phyloP scores from a whole-genome alignment of 768 basidiomycete genomes.

The Suillus cothurnatus region DNA sequence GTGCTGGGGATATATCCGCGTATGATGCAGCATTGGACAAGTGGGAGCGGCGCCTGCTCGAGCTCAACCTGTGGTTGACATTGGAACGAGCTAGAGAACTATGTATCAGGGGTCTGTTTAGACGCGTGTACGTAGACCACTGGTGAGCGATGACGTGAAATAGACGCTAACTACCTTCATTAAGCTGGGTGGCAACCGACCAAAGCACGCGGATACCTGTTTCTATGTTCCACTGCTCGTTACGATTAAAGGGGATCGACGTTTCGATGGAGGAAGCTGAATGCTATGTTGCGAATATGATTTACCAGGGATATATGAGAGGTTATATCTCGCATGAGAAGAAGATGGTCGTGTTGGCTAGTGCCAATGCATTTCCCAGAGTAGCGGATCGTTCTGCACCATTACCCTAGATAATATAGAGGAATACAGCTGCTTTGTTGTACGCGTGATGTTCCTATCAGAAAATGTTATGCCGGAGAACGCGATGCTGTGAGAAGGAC shows the following conservation, averaged over 20 bases:
- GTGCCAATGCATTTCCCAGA: conserved; percentile 78
- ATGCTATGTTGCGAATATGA: conserved; percentile 93
- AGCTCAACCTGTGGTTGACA: conserved; percentile 83
- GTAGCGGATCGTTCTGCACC: conserved; percentile 64
- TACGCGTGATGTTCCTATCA: background rate
- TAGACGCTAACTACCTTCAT: conserved; percentile 1
- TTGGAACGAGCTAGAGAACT: conserved; percentile 88
- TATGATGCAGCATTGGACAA: conserved; percentile 80
- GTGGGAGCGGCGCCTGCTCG: conserved; percentile 75
- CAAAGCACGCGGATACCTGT: conserved; percentile 81
- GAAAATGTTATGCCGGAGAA: background rate
- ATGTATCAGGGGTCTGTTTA: conserved; percentile 81
- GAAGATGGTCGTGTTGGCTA: conserved; percentile 89
- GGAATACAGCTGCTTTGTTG: background rate
- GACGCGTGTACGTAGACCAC: conserved; percentile 62
- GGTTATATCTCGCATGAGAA: conserved; percentile 98
- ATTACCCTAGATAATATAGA: conserved; percentile 21
- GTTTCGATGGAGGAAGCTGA: conserved; percentile 84
- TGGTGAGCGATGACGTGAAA: background rate
- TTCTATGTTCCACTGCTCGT: conserved; percentile 75
- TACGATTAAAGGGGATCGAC: conserved; percentile 69
- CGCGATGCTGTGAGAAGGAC: background rate
- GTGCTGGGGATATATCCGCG: conserved; percentile 70
- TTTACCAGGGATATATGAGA: conserved; percentile 88
- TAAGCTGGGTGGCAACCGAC: conserved; percentile 78